Evolutionary conservation across 2,329 filamentous ascomycete genomes (phyloP), one percentile per base, ranked within the genome.

Genomic region (Rosellinia necatrix): DNA sequence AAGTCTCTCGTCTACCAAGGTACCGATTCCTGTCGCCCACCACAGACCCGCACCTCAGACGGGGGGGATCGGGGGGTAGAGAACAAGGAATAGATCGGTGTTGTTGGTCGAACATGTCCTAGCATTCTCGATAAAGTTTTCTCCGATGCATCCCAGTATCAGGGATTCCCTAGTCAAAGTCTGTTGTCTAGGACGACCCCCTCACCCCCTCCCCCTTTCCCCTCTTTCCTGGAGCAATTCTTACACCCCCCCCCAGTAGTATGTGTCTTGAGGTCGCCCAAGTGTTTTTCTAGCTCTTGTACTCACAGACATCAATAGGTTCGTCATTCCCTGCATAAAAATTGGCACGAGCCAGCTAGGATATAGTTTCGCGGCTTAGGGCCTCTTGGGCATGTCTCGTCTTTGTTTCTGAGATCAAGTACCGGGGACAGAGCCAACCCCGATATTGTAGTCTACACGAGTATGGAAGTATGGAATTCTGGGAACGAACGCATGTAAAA

Each of bases 121-220:
- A 40, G 19, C 24, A 22, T 34, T 15, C 13, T 19, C 24, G 30
- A 53, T 53, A 53, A 53, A 41, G 49, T 53, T 53, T 52, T 32
- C 25, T 32, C 24, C 19, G 41, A 12, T 6, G 32, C 30, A 32
- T 38, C 37, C 12, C 38, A 9, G 32, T 46, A 43, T 15, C 48
- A 42, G 41, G 41, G 32, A 17, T 46, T 51, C 35, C 49, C 49
- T 17, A 13, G 24, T 35, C 22, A 17, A 10, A 15, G 10, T 32
- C n/a, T 7, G 22, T 7, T 40, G 19, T 22, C 30, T 22, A 19
- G 5, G n/a, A 41, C 6, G 27, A 24, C 24, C 24, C 41, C 22
- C 49, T 46, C 25, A 30, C 25, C 13, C 27, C 24, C 41, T 6
- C n/a, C n/a, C n/a, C n/a, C n/a, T n/a, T n/a, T n/a, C n/a, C n/a